These are phyloP conservation scores for Vigna nakashimae DNA, from an alignment of 306 rosid species.

Conservation along the genomic window DNA sequence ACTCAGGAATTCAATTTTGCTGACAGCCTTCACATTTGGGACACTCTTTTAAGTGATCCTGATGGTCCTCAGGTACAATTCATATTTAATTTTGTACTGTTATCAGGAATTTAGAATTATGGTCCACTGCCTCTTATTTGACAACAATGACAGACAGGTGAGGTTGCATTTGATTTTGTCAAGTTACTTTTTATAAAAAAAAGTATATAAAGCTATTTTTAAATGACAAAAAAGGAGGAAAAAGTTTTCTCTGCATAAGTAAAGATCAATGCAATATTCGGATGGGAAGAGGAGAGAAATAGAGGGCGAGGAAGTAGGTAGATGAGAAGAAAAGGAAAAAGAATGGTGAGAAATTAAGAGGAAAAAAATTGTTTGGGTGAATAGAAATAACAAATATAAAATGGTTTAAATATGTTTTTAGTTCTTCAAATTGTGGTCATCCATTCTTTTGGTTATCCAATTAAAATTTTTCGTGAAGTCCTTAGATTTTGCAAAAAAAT, in stretches of 20 bases:
- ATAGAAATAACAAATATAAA: too few relatives aligned
- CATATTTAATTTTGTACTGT: conserved; percentile 16
- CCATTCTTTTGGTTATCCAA: too few relatives aligned
- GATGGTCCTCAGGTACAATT: conserved; percentile 89
- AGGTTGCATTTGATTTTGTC: conserved; percentile 34
- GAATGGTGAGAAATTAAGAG: too few relatives aligned
- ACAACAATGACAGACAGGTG: neutral
- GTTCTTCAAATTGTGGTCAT: too few relatives aligned
- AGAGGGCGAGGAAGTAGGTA: too few relatives aligned
- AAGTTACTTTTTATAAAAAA: neutral
- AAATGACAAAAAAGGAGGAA: neutral
- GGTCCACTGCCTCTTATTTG: conserved; percentile 21
- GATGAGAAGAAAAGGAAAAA: too few relatives aligned
- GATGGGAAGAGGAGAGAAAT: too few relatives aligned
- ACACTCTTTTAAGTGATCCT: conserved; percentile 89
- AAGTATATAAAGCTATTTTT: neutral
- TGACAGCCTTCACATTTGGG: conserved; percentile 97
- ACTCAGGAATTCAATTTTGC: conserved; percentile 98
- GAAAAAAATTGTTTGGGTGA: too few relatives aligned
- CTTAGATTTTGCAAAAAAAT: too few relatives aligned
- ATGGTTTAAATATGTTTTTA: too few relatives aligned
- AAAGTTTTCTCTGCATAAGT: neutral
- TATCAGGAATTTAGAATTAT: conserved; percentile 9
- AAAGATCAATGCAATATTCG: neutral
- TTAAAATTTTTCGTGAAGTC: too few relatives aligned